A percentile compares a stretch with the other conserved stretches of the same genome.
Evolutionary conservation across 1,139 yeast genomes (phyloP).

Genomic region (Yamadazyma pseudoaaseri): DNA sequence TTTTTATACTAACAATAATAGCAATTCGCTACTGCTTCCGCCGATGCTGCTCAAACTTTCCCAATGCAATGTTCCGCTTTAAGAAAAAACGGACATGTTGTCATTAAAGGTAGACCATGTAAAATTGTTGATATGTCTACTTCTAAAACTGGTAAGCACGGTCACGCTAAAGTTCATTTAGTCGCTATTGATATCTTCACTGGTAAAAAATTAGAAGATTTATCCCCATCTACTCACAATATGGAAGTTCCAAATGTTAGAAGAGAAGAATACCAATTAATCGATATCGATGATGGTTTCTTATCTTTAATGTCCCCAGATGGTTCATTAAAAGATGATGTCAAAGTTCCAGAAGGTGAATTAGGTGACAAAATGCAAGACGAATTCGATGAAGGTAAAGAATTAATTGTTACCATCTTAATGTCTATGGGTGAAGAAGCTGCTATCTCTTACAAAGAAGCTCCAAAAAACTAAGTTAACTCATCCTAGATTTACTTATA

Average conservation of each 20-base stretch:
- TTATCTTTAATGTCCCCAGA: slow-evolving; percentile 94
- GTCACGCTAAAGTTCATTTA: slow-evolving; percentile 99
- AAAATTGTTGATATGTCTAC: slow-evolving; percentile 99
- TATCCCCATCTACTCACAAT: slow-evolving; percentile 99
- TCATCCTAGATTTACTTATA: neutral
- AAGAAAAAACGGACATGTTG: slow-evolving; percentile 99
- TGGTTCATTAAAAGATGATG: slow-evolving; percentile 99
- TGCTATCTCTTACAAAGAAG: slow-evolving; percentile 96
- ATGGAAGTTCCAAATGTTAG: slow-evolving; percentile 98
- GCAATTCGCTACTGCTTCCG: slow-evolving; percentile 98
- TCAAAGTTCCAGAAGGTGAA: slow-evolving; percentile 97
- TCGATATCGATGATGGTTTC: slow-evolving; percentile 98
- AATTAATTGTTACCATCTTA: slow-evolving; percentile 91
- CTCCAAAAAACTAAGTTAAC: slow-evolving; percentile 53
- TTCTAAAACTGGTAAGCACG: slow-evolving; percentile 99
- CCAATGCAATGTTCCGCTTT: slow-evolving; percentile 99
- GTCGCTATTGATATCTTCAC: slow-evolving; percentile 99
- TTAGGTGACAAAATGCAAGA: slow-evolving; percentile 88
- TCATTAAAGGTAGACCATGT: slow-evolving; percentile 99
- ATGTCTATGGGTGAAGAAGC: slow-evolving; percentile 99
- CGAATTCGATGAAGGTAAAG: slow-evolving; percentile 98
- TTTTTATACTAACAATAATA: slow-evolving; percentile 45
- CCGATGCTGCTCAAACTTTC: slow-evolving; percentile 98
- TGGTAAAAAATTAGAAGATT: slow-evolving; percentile 98
- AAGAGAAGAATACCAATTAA: slow-evolving; percentile 95